Conservation (phyloP, 2,329 filamentous ascomycete species). For the Blastomyces parvus region DNA sequence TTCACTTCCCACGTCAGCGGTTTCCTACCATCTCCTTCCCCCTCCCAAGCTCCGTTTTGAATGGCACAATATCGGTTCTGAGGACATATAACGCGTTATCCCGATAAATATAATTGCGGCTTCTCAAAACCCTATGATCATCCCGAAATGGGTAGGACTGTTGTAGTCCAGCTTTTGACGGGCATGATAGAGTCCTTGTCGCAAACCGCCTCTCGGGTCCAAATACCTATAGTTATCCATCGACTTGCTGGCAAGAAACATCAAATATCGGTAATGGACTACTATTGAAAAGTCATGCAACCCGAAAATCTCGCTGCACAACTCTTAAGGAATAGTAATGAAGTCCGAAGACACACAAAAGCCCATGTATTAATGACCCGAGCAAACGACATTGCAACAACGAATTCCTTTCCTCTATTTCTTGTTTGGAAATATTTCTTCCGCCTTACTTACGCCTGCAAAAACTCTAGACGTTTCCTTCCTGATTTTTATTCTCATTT, state of each 20-base stretch:
- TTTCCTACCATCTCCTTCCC: not conserved
- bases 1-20: not conserved
- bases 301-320: not conserved
- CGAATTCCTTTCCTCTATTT: not conserved
- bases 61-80: not conserved
- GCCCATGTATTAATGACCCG: not conserved
- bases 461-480: not conserved
- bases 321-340: not conserved
- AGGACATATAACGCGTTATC: not conserved
- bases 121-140: not conserved
- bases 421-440: not conserved
- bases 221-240: not conserved
- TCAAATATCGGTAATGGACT: not conserved
- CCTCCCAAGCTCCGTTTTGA: not conserved
- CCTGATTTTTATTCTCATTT: not conserved
- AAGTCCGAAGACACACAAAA: not conserved
- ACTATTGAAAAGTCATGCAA: not conserved
- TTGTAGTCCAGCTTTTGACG: not conserved
- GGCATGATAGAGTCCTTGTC: not conserved
- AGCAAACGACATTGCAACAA: not conserved
- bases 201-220: not conserved
- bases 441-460: not conserved
- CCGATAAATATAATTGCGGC: too few species aligned
- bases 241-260: not conserved
- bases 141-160: not conserved